These are phyloP conservation scores for Pachyrhizus erosus DNA, from an alignment of 306 rosid species.

Conservation along the genomic window DNA sequence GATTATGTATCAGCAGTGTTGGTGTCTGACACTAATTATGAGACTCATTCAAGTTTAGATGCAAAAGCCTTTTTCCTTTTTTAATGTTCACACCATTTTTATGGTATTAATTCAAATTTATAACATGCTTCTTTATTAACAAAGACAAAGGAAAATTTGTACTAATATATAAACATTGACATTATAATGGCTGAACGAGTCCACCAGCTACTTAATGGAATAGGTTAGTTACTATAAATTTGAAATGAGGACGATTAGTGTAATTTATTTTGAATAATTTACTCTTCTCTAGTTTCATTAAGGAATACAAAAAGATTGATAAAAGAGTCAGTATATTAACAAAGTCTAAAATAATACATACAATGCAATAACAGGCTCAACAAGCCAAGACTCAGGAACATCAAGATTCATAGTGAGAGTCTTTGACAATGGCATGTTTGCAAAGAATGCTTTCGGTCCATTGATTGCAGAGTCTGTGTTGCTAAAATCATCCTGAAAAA, in stretches of 20 bases:
- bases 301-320: conserved; percentile 2
- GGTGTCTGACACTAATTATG: neutral
- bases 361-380: conserved; percentile 90
- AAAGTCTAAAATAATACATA: conserved; percentile 51
- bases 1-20: neutral
- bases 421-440: conserved; percentile 97
- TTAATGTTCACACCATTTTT: conserved; percentile 16
- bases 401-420: conserved; percentile 98
- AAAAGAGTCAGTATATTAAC: conserved; percentile 13
- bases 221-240: conserved; percentile 28
- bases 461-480: conserved; percentile 66
- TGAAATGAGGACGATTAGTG: neutral
- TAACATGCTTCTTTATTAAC: neutral
- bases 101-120: neutral
- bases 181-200: neutral
- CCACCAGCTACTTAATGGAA: neutral
- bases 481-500: conserved; percentile 93
- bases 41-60: conserved; percentile 3
- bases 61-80: neutral
- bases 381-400: conserved; percentile 99
- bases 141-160: neutral
- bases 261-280: neutral
- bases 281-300: neutral
- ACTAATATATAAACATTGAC: neutral
- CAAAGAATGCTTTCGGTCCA: conserved; percentile 96